A percentile compares a stretch with the other conserved stretches of the same genome.
Conservation (phyloP, 306 rosid genomes). For the Datisca glomerata region DNA sequence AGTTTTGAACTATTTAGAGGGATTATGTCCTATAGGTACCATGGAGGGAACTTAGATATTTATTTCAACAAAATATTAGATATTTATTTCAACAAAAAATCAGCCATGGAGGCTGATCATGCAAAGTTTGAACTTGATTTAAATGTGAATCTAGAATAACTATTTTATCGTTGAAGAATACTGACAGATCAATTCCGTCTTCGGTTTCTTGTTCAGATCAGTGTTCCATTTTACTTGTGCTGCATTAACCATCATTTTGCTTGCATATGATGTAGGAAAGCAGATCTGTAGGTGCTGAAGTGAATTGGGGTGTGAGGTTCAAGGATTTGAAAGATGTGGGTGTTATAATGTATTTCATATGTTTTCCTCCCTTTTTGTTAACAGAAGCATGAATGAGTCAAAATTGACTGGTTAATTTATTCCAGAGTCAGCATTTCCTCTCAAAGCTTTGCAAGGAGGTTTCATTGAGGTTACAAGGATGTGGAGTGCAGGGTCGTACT, state of each 20-base stretch:
- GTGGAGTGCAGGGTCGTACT: slow-evolving; percentile 71
- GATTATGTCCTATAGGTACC: no score
- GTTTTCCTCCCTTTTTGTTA: slow-evolving; percentile 7
- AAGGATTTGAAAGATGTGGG: slow-evolving; percentile 62
- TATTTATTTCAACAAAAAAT: no score
- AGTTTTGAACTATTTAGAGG: no score
- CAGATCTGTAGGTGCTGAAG: slow-evolving; percentile 93
- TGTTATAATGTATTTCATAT: slow-evolving; percentile 19
- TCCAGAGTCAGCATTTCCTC: slow-evolving; percentile 67
- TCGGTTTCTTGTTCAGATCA: neutral
- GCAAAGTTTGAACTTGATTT: neutral
- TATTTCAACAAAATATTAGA: no score
- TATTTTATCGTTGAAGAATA: neutral
- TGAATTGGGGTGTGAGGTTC: slow-evolving; percentile 98
- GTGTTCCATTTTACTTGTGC: neutral
- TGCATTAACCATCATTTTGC: slow-evolving; percentile 1
- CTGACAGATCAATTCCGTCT: neutral
- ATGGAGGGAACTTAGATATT: no score
- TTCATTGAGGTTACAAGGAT: slow-evolving; percentile 60
- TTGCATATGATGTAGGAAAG: slow-evolving; percentile 43
- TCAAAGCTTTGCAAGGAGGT: slow-evolving; percentile 84
- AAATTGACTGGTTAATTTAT: slow-evolving; percentile 23
- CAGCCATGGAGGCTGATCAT: neutral
- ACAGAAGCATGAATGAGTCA: slow-evolving; percentile 11
- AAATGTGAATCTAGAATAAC: neutral